Base-by-base conservation (phyloP, 73 alveolate species). In the Chromera velia region DNA sequence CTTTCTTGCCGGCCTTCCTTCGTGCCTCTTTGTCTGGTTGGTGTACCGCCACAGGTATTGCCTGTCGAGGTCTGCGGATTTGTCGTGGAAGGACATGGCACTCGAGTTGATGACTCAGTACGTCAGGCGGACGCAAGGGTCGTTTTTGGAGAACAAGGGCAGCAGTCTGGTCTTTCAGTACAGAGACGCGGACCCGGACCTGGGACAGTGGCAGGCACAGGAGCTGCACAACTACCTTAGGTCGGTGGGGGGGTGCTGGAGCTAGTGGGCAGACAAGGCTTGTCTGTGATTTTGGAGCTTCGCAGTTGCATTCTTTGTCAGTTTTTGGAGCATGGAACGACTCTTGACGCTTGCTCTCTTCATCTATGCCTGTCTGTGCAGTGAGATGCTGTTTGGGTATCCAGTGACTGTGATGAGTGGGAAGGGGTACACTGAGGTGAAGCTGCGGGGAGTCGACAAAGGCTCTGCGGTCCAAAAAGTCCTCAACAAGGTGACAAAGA, bases 101-200 rank as follows among this genome's bases (percentile, higher is more conserved):
- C 40, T 76, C 67, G 88, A 77, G 33, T 80, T 90, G 70, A 90
- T 90, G 95, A 76, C 79, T 68, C 73, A 75, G 34, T 90, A 82
- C 40, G 89, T 90, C 69, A 91, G 87, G 86, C 81, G 87, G 72
- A 90, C 95, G 13, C 93, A 90, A 30, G 95, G 95, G 0, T 79
- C 93, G 33, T 90, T 76, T 76, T 87, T 90, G 34, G 95, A 90
- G 81, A 90, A 90, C 72, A 90, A 87, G 80, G 72, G 82, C 62
- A 72, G 88, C n/a, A 62, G 77, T 76, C 82, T 84, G 28, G 85
- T 80, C 29, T 90, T 93, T 92, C 84, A 88, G 78, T 90, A 88
- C 83, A 33, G 82, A 27, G 91, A 88, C 49, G 69, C 88, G 0
- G 96, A 89, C 67, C 93, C 90, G 34, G 93, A 90, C 80, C 84